These are phyloP conservation scores for Aciculoconidium aculeatum DNA, from an alignment of 805 yeast genomes.

Conservation along the genomic window DNA sequence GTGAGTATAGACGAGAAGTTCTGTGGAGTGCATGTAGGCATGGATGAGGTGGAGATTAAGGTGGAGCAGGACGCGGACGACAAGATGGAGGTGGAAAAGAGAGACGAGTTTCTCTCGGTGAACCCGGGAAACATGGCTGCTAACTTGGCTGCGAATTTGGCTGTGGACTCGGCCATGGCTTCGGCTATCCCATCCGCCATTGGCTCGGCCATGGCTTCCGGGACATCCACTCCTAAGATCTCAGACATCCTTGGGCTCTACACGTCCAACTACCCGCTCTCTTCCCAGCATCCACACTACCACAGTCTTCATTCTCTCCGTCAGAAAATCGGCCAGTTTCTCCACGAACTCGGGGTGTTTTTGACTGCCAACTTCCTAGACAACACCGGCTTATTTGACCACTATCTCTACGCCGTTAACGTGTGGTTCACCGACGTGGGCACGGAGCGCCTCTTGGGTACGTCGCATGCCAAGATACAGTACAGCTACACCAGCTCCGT, in stretches of 20 bases:
- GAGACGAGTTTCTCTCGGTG: too few relatives aligned
- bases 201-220: too few relatives aligned
- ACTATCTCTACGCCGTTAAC: conserved; percentile 56
- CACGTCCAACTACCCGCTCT: conserved; percentile 57
- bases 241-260: too few relatives aligned
- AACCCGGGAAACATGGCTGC: too few relatives aligned
- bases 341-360: conserved; percentile 52
- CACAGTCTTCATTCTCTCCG: too few relatives aligned
- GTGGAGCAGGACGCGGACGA: background rate
- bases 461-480: conserved; percentile 51
- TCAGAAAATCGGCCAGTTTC: conserved; percentile 51
- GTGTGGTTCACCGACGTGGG: conserved; percentile 83
- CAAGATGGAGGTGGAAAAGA: too few relatives aligned
- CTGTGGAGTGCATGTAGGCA: background rate
- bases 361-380: conserved; percentile 50
- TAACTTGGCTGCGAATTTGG: too few relatives aligned
- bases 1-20: background rate
- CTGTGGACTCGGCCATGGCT: too few relatives aligned
- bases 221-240: too few relatives aligned
- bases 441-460: conserved; percentile 55
- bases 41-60: background rate
- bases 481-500: conserved; percentile 51
- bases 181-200: too few relatives aligned
- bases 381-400: conserved; percentile 57
- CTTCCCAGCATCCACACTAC: too few relatives aligned